Percentiles rank a stretch among this genome's conserved stretches.
These are phyloP conservation scores for Apiotrichum gracile DNA, from an alignment of 1,284 basidiomycete species.

Conservation along the genomic window DNA sequence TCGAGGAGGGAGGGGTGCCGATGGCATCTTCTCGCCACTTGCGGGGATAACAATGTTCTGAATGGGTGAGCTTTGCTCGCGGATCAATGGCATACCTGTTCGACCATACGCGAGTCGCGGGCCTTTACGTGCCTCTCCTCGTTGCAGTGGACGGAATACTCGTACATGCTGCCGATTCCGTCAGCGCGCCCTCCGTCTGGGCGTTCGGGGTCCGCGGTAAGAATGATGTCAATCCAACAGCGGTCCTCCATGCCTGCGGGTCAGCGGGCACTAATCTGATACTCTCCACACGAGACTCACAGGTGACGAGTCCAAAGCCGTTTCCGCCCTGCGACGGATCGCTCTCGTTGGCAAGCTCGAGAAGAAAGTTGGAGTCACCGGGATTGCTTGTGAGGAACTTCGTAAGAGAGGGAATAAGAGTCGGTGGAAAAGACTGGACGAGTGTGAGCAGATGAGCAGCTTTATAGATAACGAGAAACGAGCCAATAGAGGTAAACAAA, in stretches of 20 bases:
- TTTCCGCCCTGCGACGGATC: conserved; percentile 22
- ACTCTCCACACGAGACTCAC: conserved; percentile 18
- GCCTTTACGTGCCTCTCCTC: neutral
- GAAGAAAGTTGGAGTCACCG: conserved; percentile 33
- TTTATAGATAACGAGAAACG: neutral
- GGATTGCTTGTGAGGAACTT: conserved; percentile 22
- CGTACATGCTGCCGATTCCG: conserved; percentile 33
- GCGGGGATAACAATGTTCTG: neutral
- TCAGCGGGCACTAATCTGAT: neutral
- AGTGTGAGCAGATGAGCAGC: neutral
- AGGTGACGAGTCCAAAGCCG: conserved; percentile 37
- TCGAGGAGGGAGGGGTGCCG: too few species aligned
- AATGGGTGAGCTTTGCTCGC: neutral
- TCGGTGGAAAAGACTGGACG: conserved; percentile 18
- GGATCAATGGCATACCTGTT: conserved; percentile 2
- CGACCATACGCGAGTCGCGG: conserved; percentile 7
- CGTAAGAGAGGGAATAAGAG: conserved; percentile 18
- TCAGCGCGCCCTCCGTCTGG: conserved; percentile 26
- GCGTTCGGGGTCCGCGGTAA: conserved; percentile 28
- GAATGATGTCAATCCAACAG: conserved; percentile 36
- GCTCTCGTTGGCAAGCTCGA: conserved; percentile 25
- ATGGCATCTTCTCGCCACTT: too few species aligned
- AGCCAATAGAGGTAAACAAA: too few species aligned
- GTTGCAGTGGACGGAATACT: conserved; percentile 21
- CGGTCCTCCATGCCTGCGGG: conserved; percentile 37